These are phyloP conservation scores for Musa acuminata DNA, from an alignment of 176 grass and related monocot species.

Conservation along the genomic window DNA sequence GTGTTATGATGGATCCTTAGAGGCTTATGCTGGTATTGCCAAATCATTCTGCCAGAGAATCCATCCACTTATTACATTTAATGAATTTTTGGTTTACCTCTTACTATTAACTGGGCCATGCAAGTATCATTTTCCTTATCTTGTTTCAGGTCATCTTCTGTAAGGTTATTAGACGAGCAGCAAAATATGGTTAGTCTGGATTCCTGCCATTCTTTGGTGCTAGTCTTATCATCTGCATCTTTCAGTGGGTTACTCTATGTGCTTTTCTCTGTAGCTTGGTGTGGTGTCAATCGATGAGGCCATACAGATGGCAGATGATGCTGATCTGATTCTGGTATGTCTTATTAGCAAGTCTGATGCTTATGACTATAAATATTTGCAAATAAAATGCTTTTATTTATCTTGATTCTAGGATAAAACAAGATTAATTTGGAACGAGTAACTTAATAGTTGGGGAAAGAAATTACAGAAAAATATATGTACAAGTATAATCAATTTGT, in stretches of 20 bases:
- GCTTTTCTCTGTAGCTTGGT: constrained; percentile 47
- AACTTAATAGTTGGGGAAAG: too few species aligned
- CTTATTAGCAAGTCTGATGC: constrained; percentile 7
- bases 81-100: neutral
- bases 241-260: neutral
- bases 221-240: constrained; percentile 8
- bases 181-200: constrained; percentile 66
- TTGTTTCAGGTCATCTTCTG: constrained; percentile 50
- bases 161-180: constrained; percentile 81
- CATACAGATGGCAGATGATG: constrained; percentile 46
- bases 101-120: neutral
- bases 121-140: neutral
- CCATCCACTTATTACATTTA: neutral
- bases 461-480: too few species aligned
- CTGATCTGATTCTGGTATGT: constrained; percentile 61
- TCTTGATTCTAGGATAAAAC: neutral
- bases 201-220: constrained; percentile 1
- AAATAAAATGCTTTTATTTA: neutral
- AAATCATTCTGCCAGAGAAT: neutral
- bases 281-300: constrained; percentile 67
- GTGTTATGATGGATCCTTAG: neutral
- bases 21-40: too few species aligned
- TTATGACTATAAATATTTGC: neutral
- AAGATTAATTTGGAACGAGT: too few species aligned
- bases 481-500: neutral